Percentiles rank a stretch among this genome's conserved stretches.
Conservation (phyloP, 169 alveolate species). For the Pseudocohnilembus persalinus region DNA sequence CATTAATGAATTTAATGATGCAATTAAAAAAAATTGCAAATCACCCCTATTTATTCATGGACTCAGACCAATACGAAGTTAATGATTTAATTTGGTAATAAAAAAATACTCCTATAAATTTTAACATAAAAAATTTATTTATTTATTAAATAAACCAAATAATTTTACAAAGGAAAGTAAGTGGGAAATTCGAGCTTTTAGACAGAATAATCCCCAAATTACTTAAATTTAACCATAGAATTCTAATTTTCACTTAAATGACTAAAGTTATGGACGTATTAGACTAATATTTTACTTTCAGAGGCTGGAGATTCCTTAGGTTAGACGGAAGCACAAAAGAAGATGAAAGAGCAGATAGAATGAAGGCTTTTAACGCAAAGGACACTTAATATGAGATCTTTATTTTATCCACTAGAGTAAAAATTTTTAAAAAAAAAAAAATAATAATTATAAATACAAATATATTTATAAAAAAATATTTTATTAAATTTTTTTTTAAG, state of each 20-base stretch:
- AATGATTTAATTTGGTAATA: constrained; percentile 80
- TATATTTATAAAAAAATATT: too few species aligned
- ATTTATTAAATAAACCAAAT: background rate
- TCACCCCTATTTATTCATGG: constrained; percentile 93
- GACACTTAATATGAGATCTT: constrained; percentile 87
- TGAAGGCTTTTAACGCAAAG: constrained; percentile 77
- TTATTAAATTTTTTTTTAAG: too few species aligned
- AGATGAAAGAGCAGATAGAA: constrained; percentile 89
- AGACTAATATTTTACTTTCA: constrained; percentile 83
- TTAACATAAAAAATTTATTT: too few species aligned
- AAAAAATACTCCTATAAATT: too few species aligned
- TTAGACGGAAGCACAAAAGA: constrained; percentile 94
- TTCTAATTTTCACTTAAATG: constrained; percentile 92
- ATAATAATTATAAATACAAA: too few species aligned
- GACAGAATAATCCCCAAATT: constrained; percentile 93
- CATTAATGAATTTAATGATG: constrained; percentile 88
- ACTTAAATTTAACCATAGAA: constrained; percentile 86
- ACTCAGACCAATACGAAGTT: constrained; percentile 54
- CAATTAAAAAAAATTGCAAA: constrained; percentile 92
- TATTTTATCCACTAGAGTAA: constrained; percentile 91
- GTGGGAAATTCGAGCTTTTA: constrained; percentile 94
- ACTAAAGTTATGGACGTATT: constrained; percentile 92
- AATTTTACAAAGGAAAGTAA: constrained; percentile 58
- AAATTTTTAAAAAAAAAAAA: too few species aligned
- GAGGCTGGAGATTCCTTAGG: constrained; percentile 86